Base-by-base conservation (phyloP, 192 early-diverging fungal species). In the Umbelopsis isabellina region DNA sequence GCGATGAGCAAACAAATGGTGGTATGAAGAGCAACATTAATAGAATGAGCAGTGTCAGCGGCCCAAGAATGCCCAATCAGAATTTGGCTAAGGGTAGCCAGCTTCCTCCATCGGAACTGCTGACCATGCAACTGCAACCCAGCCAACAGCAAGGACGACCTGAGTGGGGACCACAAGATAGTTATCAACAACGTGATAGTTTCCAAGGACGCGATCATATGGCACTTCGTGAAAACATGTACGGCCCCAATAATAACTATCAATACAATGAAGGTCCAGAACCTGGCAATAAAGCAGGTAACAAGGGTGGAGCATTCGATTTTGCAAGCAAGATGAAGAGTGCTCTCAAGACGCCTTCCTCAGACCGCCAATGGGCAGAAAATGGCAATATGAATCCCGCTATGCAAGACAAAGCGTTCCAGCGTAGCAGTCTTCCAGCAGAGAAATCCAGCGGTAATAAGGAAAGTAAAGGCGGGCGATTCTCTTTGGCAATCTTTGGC, bases 401-500 rank as follows among this genome's bases (percentile, higher is more conserved):
- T 41, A 41, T 41, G 37, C 37, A 41, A 0, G 55, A 61, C 16
- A 61, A 61, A 12, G 55, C 55, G 13, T 35, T 35, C 12, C 55
- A 61, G 18, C 55, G 55, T 18, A 61, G 55, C 18, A 61, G 55
- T n/a, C 55, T 61, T 13, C 55, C 25, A 35, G 27, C 18, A 18
- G 55, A 61, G 13, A 61, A 61, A 61, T 15, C 13, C 18, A 12
- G 27, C 13, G 27, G 27, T 7, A 27, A 61, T 16, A 61, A 70
- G 52, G 27, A 55, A 55, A 8, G 46, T 41, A 67, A 66, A 53
- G 35, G 30, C 35, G 52, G 66, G 13, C 41, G 66, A 30, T 67
- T 67, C 33, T 68, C 67, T 18, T 64, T 68, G 52, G 72, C 53
- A 3, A 58, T 68, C 45, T 68, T 68, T 48, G 70, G 70, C 15